Percentiles rank a stretch among this genome's conserved stretches.
Evolutionary conservation across 2,329 filamentous ascomycete genomes (phyloP).

Genomic region (Epichloe glyceriae): DNA sequence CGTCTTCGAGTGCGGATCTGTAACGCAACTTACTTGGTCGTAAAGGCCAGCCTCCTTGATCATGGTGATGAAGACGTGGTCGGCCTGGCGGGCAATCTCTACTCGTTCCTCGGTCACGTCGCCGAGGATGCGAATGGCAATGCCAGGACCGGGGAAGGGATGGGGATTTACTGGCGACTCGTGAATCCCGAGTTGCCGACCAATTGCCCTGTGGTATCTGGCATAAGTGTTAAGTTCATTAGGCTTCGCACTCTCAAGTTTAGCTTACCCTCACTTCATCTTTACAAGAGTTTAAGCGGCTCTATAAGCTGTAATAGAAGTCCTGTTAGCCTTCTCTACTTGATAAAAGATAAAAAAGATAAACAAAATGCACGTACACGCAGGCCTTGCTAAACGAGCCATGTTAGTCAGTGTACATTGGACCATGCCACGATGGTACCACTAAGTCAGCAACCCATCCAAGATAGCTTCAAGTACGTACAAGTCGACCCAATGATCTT

Average conservation of each 20-base stretch:
- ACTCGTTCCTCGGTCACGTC: conserved; percentile 73
- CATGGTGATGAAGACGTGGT: conserved; percentile 65
- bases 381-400: background rate
- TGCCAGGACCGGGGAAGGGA: conserved; percentile 19
- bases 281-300: too few species aligned
- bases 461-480: background rate
- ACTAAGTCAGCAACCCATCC: background rate
- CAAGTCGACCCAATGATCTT: conserved; percentile 59
- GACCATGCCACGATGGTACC: background rate
- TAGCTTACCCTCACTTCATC: too few species aligned
- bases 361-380: background rate
- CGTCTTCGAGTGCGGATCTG: too few species aligned
- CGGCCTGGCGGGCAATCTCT: conserved; percentile 64
- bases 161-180: too few species aligned
- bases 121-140: conserved; percentile 70
- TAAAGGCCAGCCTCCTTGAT: conserved; percentile 63
- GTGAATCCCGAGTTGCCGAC: too few species aligned
- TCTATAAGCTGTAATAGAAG: too few species aligned
- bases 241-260: too few species aligned
- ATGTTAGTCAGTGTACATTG: too few species aligned
- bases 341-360: too few species aligned
- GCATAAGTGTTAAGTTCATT: too few species aligned
- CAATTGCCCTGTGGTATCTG: too few species aligned
- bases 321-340: background rate
- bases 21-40: conserved; percentile 30